These are phyloP conservation scores for Fusarium succisae DNA, from an alignment of 2,329 filamentous ascomycete genomes.

Conservation along the genomic window DNA sequence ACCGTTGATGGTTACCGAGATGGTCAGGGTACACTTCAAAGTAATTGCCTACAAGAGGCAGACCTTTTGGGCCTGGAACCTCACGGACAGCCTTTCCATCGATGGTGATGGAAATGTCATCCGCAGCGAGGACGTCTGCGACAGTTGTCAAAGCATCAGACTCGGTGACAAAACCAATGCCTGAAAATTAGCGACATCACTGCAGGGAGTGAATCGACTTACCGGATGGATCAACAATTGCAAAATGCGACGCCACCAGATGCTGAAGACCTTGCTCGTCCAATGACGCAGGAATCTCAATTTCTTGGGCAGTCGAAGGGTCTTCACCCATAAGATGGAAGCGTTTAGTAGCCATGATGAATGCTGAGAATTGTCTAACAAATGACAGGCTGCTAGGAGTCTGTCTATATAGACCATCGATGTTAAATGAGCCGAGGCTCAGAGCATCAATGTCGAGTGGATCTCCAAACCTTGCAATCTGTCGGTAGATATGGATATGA, in stretches of 20 bases:
- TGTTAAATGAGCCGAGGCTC: conserved; percentile 5
- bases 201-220: not conserved
- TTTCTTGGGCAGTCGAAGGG: conserved; percentile 47
- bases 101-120: conserved; percentile 55
- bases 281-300: conserved; percentile 49
- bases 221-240: conserved; percentile 55
- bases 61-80: conserved; percentile 59
- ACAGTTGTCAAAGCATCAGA: conserved; percentile 45
- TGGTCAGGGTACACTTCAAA: conserved; percentile 67
- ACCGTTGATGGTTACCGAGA: conserved; percentile 63
- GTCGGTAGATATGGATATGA: conserved; percentile 6
- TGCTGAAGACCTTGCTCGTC: conserved; percentile 52
- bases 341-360: conserved; percentile 48
- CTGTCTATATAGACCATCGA: conserved; percentile 27
- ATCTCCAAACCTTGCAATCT: conserved; percentile 12
- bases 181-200: conserved; percentile 35
- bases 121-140: conserved; percentile 48
- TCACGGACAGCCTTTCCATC: conserved; percentile 60
- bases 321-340: conserved; percentile 56
- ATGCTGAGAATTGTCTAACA: not conserved
- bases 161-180: conserved; percentile 50
- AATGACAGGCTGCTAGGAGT: not conserved
- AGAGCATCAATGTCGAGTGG: conserved; percentile 8
- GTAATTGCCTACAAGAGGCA: conserved; percentile 62
- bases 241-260: conserved; percentile 54